Base-by-base conservation (phyloP, 2,329 filamentous ascomycete genomes). In the Triangularia verruculosa region DNA sequence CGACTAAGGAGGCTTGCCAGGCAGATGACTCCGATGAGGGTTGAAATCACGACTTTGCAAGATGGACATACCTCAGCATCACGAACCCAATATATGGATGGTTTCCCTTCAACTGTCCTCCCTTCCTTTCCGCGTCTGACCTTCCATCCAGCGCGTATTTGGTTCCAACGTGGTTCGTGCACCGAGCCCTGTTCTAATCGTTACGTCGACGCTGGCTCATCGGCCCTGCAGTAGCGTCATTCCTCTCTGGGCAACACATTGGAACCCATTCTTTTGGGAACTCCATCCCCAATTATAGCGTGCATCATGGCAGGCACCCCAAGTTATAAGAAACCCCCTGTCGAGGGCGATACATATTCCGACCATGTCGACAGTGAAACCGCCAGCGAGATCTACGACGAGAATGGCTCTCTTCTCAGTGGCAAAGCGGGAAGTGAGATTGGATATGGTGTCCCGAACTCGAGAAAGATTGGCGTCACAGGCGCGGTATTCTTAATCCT, bases 401-500 rank as follows among this genome's bases (percentile, higher is more conserved):
- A 25, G 32, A 34, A 59, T 55, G 55, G 47, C n/a, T 25, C 20
- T 27, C 56, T 59, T 7, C 51, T 54, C 39, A 22, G 11, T 47
- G 51, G 60, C 73, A 72, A 5, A 24, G 20, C 39, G n/a, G 39
- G 78, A 76, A 54, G 51, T 15, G 22, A 24, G 15, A 13, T 15
- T 15, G 51, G 20, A 24, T 54, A 27, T 67, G 73, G 67, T 3
- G 75, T 76, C 57, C 70, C 73, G 0, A 80, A 82, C 1, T 76
- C 76, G 57, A 73, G 78, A 8, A 83, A 84, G 72, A 80, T 86
- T 20, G 83, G 83, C 0, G 73, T 85, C 27, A 80, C 78, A 0
- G 82, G 82, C 2, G 79, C 83, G 5, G 79, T 83, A 0, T 85
- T 85, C 61, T 66, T 86, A 43, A 85, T 86, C 43, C 66, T 85